Evolutionary conservation across 139 green algal genomes (phyloP), one percentile per base, ranked within the genome.

Genomic region (Chlamydomonas sphaeroides): DNA sequence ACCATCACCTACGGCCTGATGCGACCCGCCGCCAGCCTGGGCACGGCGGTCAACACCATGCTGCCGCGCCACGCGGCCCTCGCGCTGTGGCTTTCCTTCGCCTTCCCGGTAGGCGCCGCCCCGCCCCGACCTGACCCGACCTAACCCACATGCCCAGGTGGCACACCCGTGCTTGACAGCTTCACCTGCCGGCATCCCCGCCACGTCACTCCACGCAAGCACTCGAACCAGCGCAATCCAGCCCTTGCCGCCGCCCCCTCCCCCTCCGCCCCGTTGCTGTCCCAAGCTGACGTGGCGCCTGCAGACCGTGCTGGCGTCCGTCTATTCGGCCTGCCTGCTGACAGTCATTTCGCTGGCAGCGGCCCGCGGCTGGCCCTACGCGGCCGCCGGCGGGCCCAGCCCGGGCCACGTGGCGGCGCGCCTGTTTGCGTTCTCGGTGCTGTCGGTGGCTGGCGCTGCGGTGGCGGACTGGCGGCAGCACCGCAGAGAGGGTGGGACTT

Each of bases 331-430:
- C 28, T 5, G 14, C 35, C 8, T 78, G 35, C 25, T 51, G 25
- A 0, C 25, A 6, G 10, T 78, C 35, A 78, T 66, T 0, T 25
- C 2, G 7, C 35, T 78, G 51, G 21, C 36, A 35, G 70, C 33
- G 33, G 25, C 21, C 8, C 70, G 70, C 25, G 51, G 51, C 70
- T 78, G 70, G 70, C 70, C 70, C 18, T 78, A 78, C 70, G 17
- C 3, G 20, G 48, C 7, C 51, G 5, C 5, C 51, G 48, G 32
- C 48, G 18, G 3, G 45, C 45, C 14, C 45, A 53, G 45, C 45
- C 45, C 45, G 11, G 11, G 45, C 11, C 11, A 10, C 45, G 45
- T 53, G 45, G 45, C 45, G 45, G 45, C 45, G 10, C 45, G 45
- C 10, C 45, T 53, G 45, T 10, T 53, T 10, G 45, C 14, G 45